These are phyloP conservation scores for Fusarium pseudograminearum DNA, from an alignment of 2,329 filamentous ascomycete species.

Conservation along the genomic window DNA sequence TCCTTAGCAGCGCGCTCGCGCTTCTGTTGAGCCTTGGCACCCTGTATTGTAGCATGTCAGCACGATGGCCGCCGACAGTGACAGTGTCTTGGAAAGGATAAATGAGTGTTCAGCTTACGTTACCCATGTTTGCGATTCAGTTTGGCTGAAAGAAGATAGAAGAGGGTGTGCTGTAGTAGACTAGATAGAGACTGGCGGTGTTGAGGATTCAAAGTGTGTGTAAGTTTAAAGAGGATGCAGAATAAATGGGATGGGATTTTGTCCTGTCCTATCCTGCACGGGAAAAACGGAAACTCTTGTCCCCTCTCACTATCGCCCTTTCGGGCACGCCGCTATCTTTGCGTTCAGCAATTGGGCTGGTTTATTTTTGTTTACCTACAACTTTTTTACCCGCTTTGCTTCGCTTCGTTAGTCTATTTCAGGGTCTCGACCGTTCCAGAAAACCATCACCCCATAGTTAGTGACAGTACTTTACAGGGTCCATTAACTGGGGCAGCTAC, in stretches of 20 bases:
- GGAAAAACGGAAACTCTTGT: slow-evolving; percentile 34
- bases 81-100: not conserved
- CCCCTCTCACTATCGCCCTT: slow-evolving; percentile 23
- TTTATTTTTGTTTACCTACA: slow-evolving; percentile 10
- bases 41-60: slow-evolving; percentile 55
- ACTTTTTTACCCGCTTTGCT: slow-evolving; percentile 2
- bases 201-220: slow-evolving; percentile 25
- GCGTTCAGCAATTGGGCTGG: slow-evolving; percentile 4
- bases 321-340: slow-evolving; percentile 37
- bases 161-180: slow-evolving; percentile 7
- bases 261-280: slow-evolving; percentile 11
- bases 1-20: slow-evolving; percentile 78
- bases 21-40: slow-evolving; percentile 77
- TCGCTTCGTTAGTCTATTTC: slow-evolving; percentile 13
- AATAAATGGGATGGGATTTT: slow-evolving; percentile 21
- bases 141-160: slow-evolving; percentile 11
- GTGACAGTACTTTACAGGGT: not conserved
- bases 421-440: slow-evolving; percentile 41
- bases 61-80: not conserved
- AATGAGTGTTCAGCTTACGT: slow-evolving; percentile 47
- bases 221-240: slow-evolving; percentile 16
- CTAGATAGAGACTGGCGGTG: slow-evolving; percentile 25
- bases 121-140: slow-evolving; percentile 51
- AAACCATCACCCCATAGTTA: not conserved
- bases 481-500: not conserved